phyloP scores from a whole-genome alignment of 768 basidiomycete species.

The Lactarius sp. region DNA sequence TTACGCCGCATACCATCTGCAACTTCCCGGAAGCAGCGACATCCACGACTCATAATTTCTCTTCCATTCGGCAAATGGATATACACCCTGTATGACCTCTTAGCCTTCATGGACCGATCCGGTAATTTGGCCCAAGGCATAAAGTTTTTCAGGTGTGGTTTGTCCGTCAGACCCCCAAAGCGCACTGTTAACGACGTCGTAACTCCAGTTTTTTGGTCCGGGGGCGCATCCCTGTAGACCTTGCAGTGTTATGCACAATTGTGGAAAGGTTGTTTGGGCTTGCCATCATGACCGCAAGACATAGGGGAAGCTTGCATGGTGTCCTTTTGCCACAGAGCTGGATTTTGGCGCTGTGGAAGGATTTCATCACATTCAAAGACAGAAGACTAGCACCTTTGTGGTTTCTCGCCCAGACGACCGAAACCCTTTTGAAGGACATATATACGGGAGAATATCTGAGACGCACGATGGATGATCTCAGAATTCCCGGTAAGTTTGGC shows the following conservation, averaged over 20 bases:
- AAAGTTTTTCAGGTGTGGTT: slow-evolving; percentile 31
- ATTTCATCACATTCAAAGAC: slow-evolving; percentile 11
- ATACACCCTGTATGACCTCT: slow-evolving; percentile 4
- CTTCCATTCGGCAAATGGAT: background rate
- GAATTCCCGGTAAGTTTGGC: background rate
- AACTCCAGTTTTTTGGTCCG: slow-evolving; percentile 42
- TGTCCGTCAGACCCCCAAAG: background rate
- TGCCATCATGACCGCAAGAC: slow-evolving; percentile 35
- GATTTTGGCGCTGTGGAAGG: slow-evolving; percentile 33
- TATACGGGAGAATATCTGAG: slow-evolving; percentile 16
- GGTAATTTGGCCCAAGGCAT: slow-evolving; percentile 40
- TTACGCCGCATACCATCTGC: slow-evolving; percentile 5
- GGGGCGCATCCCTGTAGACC: slow-evolving; percentile 37
- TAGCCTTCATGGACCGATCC: slow-evolving; percentile 20
- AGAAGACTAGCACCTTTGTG: background rate
- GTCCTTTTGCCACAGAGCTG: slow-evolving; percentile 53
- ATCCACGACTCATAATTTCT: background rate
- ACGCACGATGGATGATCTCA: background rate
- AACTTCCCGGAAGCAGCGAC: background rate
- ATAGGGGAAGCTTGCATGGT: slow-evolving; percentile 36
- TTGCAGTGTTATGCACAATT: slow-evolving; percentile 46
- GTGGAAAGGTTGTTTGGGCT: slow-evolving; percentile 46
- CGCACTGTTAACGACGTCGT: background rate
- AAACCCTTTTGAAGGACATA: slow-evolving; percentile 8
- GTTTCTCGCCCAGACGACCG: background rate